Conservation (phyloP, 2,329 filamentous ascomycete species). For the Calonectria hongkongensis region DNA sequence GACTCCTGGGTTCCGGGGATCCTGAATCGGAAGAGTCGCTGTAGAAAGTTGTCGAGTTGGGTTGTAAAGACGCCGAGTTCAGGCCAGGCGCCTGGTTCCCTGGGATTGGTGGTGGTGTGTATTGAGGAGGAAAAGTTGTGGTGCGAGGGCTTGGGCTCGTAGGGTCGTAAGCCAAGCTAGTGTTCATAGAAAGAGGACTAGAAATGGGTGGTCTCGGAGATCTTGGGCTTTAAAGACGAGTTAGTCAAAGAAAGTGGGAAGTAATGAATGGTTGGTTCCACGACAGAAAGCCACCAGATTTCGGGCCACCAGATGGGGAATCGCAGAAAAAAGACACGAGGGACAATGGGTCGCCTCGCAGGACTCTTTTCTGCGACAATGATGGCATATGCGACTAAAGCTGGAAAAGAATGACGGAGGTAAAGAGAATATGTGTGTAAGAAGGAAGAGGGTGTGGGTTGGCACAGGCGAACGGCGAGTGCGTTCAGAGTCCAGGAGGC, state of each 20-base stretch:
- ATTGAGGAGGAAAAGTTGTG: conserved; percentile 47
- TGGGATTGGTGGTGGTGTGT: conserved; percentile 53
- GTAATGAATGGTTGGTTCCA: conserved; percentile 51
- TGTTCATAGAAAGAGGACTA: conserved; percentile 70
- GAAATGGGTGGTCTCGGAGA: conserved; percentile 68
- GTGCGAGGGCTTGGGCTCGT: conserved; percentile 63
- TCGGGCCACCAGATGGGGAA: conserved; percentile 42
- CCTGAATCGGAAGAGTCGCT: conserved; percentile 61
- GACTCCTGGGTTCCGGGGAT: conserved; percentile 56
- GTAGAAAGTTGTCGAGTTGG: conserved; percentile 59
- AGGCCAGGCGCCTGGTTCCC: conserved; percentile 43
- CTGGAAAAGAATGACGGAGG: conserved; percentile 38
- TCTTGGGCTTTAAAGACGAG: conserved; percentile 60
- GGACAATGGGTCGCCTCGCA: conserved; percentile 51
- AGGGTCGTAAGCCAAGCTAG: conserved; percentile 64
- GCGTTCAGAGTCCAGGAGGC: conserved; percentile 48
- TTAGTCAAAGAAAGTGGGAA: conserved; percentile 45
- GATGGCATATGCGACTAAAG: conserved; percentile 38
- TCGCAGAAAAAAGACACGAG: conserved; percentile 49
- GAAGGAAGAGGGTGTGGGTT: conserved; percentile 52
- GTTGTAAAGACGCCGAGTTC: conserved; percentile 40
- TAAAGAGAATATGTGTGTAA: conserved; percentile 46
- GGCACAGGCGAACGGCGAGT: conserved; percentile 51
- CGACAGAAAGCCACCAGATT: conserved; percentile 50
- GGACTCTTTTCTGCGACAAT: conserved; percentile 46